These are phyloP conservation scores for Xylaria intraflava DNA, from an alignment of 495 filamentous ascomycete species.

Conservation along the genomic window DNA sequence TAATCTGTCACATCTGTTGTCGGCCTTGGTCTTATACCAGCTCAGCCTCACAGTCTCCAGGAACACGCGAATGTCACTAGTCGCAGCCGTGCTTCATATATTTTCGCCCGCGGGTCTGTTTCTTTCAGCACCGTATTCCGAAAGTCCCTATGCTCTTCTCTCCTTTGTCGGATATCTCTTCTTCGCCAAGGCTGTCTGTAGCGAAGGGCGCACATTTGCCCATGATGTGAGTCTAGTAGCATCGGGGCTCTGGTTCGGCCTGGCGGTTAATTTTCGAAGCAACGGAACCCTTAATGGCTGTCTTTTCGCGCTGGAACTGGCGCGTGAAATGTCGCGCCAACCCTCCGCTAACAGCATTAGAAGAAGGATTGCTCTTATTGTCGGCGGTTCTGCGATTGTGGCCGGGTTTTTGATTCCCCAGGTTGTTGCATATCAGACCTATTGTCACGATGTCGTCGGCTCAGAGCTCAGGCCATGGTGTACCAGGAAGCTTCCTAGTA, in stretches of 20 bases:
- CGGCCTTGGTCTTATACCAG: constrained; percentile 62
- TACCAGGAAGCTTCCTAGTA: constrained; percentile 60
- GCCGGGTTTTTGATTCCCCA: constrained; percentile 67
- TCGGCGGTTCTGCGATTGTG: constrained; percentile 62
- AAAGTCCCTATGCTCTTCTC: constrained; percentile 72
- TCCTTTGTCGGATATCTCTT: constrained; percentile 66
- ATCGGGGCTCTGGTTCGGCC: constrained; percentile 62
- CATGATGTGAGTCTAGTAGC: constrained; percentile 41
- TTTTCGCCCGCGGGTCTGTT: constrained; percentile 84
- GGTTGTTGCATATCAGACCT: constrained; percentile 62
- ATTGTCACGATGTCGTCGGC: constrained; percentile 45
- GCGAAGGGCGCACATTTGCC: constrained; percentile 15
- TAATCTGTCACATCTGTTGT: constrained; percentile 65
- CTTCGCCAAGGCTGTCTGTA: constrained; percentile 52
- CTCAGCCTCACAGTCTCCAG: constrained; percentile 44
- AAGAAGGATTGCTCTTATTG: constrained; percentile 47
- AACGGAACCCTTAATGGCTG: constrained; percentile 85
- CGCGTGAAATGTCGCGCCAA: constrained; percentile 45
- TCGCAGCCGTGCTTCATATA: constrained; percentile 67
- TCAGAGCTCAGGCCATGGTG: constrained; percentile 65
- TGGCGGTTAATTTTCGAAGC: constrained; percentile 69
- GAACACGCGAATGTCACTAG: constrained; percentile 50
- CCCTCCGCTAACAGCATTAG: constrained; percentile 30
- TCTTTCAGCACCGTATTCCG: constrained; percentile 79
- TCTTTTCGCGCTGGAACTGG: constrained; percentile 36